These are phyloP conservation scores for Candida parachauliodes DNA, from an alignment of 805 yeast genomes.

Conservation along the genomic window DNA sequence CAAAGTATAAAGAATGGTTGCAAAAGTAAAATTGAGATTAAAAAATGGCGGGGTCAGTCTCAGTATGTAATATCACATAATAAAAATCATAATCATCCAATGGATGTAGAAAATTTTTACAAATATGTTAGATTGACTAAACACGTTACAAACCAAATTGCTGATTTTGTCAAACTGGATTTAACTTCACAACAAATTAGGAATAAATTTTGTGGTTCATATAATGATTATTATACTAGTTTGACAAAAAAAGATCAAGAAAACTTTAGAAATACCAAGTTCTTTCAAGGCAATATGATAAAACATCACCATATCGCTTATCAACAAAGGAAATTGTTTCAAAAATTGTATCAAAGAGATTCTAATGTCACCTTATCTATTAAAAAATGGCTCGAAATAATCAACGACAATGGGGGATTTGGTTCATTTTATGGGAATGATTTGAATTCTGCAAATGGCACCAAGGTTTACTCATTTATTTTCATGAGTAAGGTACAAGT, in stretches of 20 bases:
- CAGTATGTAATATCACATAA: neutral
- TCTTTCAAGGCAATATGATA: neutral
- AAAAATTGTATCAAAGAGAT: neutral
- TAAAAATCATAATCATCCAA: neutral
- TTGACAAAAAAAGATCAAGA: neutral
- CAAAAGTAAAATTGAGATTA: neutral
- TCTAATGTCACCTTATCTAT: neutral
- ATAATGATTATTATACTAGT: neutral
- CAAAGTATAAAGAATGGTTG: neutral
- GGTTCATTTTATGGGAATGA: neutral
- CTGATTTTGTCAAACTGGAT: too few species aligned
- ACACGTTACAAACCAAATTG: too few species aligned
- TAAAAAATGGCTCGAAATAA: neutral
- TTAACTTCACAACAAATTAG: too few species aligned
- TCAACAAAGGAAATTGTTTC: neutral
- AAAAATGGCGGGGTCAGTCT: neutral
- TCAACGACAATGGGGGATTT: neutral
- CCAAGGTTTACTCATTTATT: neutral
- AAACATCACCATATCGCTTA: neutral
- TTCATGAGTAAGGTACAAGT: neutral
- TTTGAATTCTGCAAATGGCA: neutral
- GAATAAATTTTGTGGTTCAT: neutral
- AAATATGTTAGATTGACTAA: too few species aligned
- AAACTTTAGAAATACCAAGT: too few species aligned
- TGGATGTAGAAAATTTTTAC: too few species aligned